phyloP scores from a whole-genome alignment of 2,329 filamentous ascomycete genomes.

The Penicillium sp. region DNA sequence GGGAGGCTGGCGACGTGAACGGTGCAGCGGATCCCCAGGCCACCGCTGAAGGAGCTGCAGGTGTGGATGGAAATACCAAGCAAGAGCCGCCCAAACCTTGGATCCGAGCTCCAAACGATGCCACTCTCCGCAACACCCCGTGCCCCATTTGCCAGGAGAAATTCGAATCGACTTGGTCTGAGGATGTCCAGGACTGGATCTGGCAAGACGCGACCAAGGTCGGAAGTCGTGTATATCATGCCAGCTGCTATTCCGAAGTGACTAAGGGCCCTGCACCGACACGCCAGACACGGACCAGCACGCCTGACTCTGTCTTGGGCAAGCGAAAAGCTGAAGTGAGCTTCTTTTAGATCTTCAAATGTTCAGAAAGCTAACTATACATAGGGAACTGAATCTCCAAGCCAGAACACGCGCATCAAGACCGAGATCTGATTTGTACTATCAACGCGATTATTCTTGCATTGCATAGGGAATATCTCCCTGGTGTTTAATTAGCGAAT shows the following conservation, averaged over 20 bases:
- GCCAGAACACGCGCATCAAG: slow-evolving; percentile 41
- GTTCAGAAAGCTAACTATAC: neutral
- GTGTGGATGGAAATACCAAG: slow-evolving; percentile 45
- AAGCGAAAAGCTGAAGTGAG: slow-evolving; percentile 72
- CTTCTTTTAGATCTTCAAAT: neutral
- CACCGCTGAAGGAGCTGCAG: slow-evolving; percentile 41
- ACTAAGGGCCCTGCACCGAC: slow-evolving; percentile 54
- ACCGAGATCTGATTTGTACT: slow-evolving; percentile 28
- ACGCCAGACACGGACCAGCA: slow-evolving; percentile 45
- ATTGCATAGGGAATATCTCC: slow-evolving; percentile 5
- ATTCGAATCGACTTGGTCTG: slow-evolving; percentile 88
- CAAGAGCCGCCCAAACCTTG: slow-evolving; percentile 65
- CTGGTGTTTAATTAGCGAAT: slow-evolving; percentile 7
- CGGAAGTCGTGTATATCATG: slow-evolving; percentile 79
- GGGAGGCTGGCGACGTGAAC: slow-evolving; percentile 70
- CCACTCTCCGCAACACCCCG: slow-evolving; percentile 68
- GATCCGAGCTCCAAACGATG: slow-evolving; percentile 79
- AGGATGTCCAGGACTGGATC: slow-evolving; percentile 93
- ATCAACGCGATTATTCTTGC: neutral
- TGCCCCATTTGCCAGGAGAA: slow-evolving; percentile 96
- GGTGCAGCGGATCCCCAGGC: slow-evolving; percentile 43
- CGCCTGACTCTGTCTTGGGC: slow-evolving; percentile 65
- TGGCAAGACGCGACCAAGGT: slow-evolving; percentile 86
- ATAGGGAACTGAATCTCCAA: slow-evolving; percentile 36
- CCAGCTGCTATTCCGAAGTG: slow-evolving; percentile 82